phyloP scores from a whole-genome alignment of 306 rosid species.

The Vicia faba region DNA sequence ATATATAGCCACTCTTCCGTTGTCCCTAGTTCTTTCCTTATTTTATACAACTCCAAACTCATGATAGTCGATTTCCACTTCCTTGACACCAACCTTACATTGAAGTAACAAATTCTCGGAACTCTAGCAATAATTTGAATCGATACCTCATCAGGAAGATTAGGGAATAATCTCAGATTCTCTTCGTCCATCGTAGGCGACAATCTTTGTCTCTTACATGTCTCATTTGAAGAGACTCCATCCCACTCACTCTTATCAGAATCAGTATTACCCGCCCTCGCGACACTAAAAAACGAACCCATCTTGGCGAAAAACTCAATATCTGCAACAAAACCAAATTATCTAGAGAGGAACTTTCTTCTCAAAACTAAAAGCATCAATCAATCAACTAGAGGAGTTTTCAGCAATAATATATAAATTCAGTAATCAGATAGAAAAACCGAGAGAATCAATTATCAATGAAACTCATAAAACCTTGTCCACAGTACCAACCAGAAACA shows the following conservation, averaged over 20 bases:
- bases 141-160: constrained; percentile 91
- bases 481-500: constrained; percentile 1
- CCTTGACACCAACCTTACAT: constrained; percentile 65
- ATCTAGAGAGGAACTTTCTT: constrained; percentile 20
- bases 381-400: too few relatives aligned
- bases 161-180: constrained; percentile 73
- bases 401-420: not conserved
- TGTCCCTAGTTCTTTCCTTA: constrained; percentile 77
- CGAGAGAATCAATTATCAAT: not conserved
- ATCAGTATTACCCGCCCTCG: constrained; percentile 43
- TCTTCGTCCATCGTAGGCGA: constrained; percentile 56
- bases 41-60: constrained; percentile 60
- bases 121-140: constrained; percentile 87
- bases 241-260: constrained; percentile 38
- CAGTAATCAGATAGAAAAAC: not conserved
- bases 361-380: constrained; percentile 20
- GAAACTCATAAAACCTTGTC: not conserved
- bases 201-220: constrained; percentile 75
- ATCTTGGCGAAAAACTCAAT: constrained; percentile 49
- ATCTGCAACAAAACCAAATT: constrained; percentile 34
- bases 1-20: constrained; percentile 93
- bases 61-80: constrained; percentile 72
- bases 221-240: constrained; percentile 49
- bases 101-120: constrained; percentile 70
- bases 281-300: constrained; percentile 76